Evolutionary conservation across 805 yeast genomes (phyloP).

Genomic region (Metschnikowia santaceciliae): DNA sequence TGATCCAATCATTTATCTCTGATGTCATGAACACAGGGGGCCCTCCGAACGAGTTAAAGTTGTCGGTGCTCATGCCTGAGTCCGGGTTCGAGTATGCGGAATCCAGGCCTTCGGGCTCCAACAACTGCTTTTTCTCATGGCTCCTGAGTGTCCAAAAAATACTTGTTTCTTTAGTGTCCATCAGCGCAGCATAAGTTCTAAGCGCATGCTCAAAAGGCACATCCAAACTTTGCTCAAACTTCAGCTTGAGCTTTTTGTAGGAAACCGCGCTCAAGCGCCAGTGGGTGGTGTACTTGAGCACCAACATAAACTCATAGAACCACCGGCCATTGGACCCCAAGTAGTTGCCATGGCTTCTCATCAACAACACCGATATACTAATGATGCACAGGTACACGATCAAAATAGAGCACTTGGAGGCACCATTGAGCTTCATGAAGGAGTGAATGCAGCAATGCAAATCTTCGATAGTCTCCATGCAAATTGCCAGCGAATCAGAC

Average conservation of each 20-base stretch:
- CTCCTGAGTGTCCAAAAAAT: background rate
- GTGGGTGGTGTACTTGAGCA: constrained; percentile 6
- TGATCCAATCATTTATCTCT: constrained; percentile 7
- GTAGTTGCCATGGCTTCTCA: background rate
- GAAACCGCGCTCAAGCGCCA: constrained; percentile 13
- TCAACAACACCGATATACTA: constrained; percentile 8
- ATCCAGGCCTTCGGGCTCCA: background rate
- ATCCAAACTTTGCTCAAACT: constrained; percentile 5
- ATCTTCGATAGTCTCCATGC: constrained; percentile 8
- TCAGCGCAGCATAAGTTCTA: background rate
- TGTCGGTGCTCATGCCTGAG: background rate
- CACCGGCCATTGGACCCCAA: background rate
- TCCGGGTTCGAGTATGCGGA: background rate
- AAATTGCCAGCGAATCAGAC: constrained; percentile 3
- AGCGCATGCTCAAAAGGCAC: constrained; percentile 7
- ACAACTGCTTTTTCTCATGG: background rate
- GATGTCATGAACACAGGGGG: constrained; percentile 10
- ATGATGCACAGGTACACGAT: constrained; percentile 14
- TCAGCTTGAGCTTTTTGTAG: constrained; percentile 6
- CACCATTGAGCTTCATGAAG: constrained; percentile 10
- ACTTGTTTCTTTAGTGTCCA: background rate
- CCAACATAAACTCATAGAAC: constrained; percentile 14
- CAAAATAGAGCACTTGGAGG: constrained; percentile 9
- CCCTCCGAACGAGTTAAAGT: constrained; percentile 8
- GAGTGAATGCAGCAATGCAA: constrained; percentile 8